Evolutionary conservation across 495 filamentous ascomycete species (phyloP), one percentile per base, ranked within the genome.

Genomic region (Aspergillus indologenus): DNA sequence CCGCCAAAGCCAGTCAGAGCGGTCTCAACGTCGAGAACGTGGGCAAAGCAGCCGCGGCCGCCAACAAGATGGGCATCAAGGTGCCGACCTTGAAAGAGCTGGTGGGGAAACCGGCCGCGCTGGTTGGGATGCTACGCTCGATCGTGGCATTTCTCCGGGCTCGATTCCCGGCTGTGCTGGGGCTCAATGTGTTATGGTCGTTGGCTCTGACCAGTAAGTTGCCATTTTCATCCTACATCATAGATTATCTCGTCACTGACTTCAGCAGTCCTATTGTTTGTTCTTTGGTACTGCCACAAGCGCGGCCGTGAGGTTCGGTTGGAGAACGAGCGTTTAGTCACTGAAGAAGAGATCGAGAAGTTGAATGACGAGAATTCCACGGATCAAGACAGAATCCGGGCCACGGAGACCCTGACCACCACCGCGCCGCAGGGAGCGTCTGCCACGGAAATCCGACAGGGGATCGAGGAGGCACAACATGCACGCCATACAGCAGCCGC

Each of bases 201-300:
- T 68, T 97, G 50, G 91, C 87, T 0, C 71, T 97, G 11, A 92
- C 92, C 66, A 77, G 90, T 92, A 83, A 71, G 88, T 56, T 29
- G 48, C 17, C 44, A 34, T n/a, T n/a, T 26, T 5, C 26, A 18
- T 49, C 23, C 17, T 51, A 26, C 15, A 19, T 19, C 12, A 12
- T 21, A 34, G 40, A 49, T 55, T 58, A 49, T 62, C 24, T 14
- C 5, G 12, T 9, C 34, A 40, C 24, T 20, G 5, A 12, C 6
- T 26, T 24, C 15, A n/a, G 9, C 61, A 92, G 89, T 97, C 58
- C 78, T 98, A 14, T 73, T 98, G 29, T 90, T 92, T 68, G 89
- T 93, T 51, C 83, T 98, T 59, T 98, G 93, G 93, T 98, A 98
- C 70, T 97, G 90, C 72, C 89, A 97, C 70, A 96, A 96, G 71